Evolutionary conservation across 192 early-diverging fungal species (phyloP), one percentile per base, ranked within the genome.

Genomic region (Chytriomyces confervae): DNA sequence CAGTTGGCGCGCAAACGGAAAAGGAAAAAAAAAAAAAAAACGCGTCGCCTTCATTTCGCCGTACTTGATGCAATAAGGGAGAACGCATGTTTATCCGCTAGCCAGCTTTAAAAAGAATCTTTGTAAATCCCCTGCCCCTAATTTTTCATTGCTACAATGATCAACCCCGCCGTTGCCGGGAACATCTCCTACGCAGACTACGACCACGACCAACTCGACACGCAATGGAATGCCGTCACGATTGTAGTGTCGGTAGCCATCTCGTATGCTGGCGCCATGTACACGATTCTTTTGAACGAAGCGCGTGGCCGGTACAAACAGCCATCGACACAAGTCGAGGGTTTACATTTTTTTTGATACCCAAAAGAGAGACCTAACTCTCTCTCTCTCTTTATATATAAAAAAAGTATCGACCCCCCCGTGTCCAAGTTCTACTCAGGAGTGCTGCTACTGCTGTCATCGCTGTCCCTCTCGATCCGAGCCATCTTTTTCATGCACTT

Each of bases 401-500:
- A 36, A 36, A 2, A 36, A 36, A 64, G 62, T 5, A 46, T 13
- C 67, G 67, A 69, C 10, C 20, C 44, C 8, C 67, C 67, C 11
- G 8, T n/a, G 6, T 69, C 67, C 23, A 49, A 69, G 10, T 47
- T 47, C 49, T 45, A 13, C 24, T 69, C 67, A 69, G 24, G 7
- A 0, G 9, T 46, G 8, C 67, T 69, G 10, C 67, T 69, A 29
- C n/a, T 69, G 10, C 36, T 69, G 2, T 69, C 67, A 9, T 29
- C 67, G 1, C 43, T 69, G 8, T 69, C 67, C 0, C n/a, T 43
- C 13, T 69, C 67, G 5, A 50, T 69, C 24, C 67, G 67, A 45
- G 67, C 67, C 5, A 69, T 69, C 67, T 69, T 69, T 50, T 69
- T 69, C 48, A 69, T 69, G 67, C 67, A 69, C 49, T 69, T 69